Conservation (phyloP, 2,329 filamentous ascomycete species). For the Ilyonectria robusta region DNA sequence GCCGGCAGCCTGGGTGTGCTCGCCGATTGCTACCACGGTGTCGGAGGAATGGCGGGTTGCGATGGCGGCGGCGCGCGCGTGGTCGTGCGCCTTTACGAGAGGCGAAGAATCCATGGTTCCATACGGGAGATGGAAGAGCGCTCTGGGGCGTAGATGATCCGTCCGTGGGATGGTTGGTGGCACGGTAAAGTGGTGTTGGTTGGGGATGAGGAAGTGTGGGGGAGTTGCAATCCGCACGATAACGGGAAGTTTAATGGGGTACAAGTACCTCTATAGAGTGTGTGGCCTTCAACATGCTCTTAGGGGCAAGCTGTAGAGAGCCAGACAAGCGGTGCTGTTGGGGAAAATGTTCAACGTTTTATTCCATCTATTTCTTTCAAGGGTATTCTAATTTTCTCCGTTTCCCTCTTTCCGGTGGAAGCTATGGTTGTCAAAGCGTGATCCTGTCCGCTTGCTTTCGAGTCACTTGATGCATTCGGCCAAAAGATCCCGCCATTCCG, state of each 20-base stretch:
- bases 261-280: background rate
- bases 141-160: background rate
- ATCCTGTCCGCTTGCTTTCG: background rate
- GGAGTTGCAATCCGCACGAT: constrained; percentile 16
- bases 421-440: background rate
- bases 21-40: constrained; percentile 85
- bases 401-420: background rate
- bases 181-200: constrained; percentile 8
- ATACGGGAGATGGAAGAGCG: constrained; percentile 22
- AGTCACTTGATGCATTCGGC: background rate
- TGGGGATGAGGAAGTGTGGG: constrained; percentile 20
- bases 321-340: background rate
- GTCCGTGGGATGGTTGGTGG: constrained; percentile 1
- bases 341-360: background rate
- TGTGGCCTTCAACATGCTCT: background rate
- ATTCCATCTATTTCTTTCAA: background rate
- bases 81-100: constrained; percentile 81
- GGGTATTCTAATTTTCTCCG: background rate
- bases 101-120: constrained; percentile 57
- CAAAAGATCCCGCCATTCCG: background rate
- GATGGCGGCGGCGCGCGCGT: constrained; percentile 88
- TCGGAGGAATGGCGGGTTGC: constrained; percentile 81
- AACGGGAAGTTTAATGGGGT: constrained; percentile 3
- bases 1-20: constrained; percentile 89
- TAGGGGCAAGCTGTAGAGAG: background rate